Evolutionary conservation across 2,329 filamentous ascomycete species (phyloP).

Genomic region (Cladobotryum protrusum): DNA sequence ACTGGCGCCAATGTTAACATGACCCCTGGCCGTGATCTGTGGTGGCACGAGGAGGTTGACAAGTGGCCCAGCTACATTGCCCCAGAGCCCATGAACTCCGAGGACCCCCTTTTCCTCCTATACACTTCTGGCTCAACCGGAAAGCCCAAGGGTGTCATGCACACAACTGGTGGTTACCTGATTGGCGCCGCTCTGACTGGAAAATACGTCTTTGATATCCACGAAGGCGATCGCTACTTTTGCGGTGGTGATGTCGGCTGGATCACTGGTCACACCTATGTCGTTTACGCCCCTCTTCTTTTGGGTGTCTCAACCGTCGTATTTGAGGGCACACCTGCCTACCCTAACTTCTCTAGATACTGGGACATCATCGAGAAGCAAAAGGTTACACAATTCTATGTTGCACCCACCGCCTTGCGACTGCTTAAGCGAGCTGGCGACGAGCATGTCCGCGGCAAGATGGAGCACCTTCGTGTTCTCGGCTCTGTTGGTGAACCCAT

Average conservation of each 20-base stretch:
- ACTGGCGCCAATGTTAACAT: conserved; percentile 89
- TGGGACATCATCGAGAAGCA: conserved; percentile 98
- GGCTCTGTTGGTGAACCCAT: conserved; percentile 97
- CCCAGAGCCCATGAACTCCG: conserved; percentile 82
- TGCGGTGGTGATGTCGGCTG: conserved; percentile 97
- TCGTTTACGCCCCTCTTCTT: conserved; percentile 90
- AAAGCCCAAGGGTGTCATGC: conserved; percentile 98
- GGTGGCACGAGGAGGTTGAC: conserved; percentile 98
- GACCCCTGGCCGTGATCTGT: conserved; percentile 82
- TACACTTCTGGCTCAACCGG: conserved; percentile 98
- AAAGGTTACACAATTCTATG: conserved; percentile 95
- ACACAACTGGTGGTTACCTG: conserved; percentile 94
- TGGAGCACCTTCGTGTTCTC: conserved; percentile 83
- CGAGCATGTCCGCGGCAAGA: conserved; percentile 80
- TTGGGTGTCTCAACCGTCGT: conserved; percentile 92
- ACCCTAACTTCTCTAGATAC: conserved; percentile 96
- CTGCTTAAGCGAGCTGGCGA: conserved; percentile 93
- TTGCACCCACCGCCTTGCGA: conserved; percentile 88
- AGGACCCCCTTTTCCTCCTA: conserved; percentile 94
- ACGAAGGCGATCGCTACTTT: conserved; percentile 89
- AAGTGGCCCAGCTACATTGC: conserved; percentile 93
- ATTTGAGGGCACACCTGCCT: conserved; percentile 95
- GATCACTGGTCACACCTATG: conserved; percentile 98
- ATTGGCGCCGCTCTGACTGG: conserved; percentile 87
- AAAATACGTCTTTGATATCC: conserved; percentile 98